phyloP scores from a whole-genome alignment of 2,329 filamentous ascomycete genomes.

The Chaetomium strumarium region DNA sequence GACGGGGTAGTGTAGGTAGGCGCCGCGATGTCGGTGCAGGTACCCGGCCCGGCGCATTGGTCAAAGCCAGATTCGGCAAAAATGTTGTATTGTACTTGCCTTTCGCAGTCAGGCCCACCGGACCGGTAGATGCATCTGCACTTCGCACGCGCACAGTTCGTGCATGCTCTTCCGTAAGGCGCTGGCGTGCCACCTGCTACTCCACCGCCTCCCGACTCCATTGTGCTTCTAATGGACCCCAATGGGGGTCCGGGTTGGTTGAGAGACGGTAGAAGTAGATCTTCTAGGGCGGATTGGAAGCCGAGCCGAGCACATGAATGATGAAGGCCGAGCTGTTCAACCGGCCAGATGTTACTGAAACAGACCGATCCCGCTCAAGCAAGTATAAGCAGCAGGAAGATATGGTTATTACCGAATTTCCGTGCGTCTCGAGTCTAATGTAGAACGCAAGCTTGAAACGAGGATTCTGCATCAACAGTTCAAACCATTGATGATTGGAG shows the following conservation, averaged over 20 bases:
- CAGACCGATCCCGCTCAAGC: no score
- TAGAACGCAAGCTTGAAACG: no score
- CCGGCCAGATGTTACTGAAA: no score
- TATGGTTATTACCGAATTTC: no score
- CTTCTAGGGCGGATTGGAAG: no score
- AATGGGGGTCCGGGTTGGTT: not conserved
- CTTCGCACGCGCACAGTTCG: slow-evolving; percentile 43
- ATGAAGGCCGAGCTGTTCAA: not conserved
- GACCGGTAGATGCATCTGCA: slow-evolving; percentile 42
- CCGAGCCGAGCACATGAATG: not conserved
- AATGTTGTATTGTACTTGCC: slow-evolving; percentile 18
- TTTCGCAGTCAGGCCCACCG: slow-evolving; percentile 29
- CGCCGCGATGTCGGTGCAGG: slow-evolving; percentile 6
- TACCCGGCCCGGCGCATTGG: not conserved
- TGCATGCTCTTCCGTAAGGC: slow-evolving; percentile 40
- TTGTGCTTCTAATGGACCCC: not conserved
- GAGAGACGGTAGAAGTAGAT: not conserved
- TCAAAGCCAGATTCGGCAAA: not conserved
- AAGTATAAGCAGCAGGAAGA: no score
- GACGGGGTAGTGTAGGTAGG: slow-evolving; percentile 17
- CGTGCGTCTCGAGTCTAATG: no score
- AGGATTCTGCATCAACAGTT: not conserved
- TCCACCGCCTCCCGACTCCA: slow-evolving; percentile 6
- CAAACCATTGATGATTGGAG: not conserved
- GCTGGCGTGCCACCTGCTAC: slow-evolving; percentile 15